Evolutionary conservation across 768 basidiomycete genomes (phyloP).

Genomic region (Crucibulum laeve): DNA sequence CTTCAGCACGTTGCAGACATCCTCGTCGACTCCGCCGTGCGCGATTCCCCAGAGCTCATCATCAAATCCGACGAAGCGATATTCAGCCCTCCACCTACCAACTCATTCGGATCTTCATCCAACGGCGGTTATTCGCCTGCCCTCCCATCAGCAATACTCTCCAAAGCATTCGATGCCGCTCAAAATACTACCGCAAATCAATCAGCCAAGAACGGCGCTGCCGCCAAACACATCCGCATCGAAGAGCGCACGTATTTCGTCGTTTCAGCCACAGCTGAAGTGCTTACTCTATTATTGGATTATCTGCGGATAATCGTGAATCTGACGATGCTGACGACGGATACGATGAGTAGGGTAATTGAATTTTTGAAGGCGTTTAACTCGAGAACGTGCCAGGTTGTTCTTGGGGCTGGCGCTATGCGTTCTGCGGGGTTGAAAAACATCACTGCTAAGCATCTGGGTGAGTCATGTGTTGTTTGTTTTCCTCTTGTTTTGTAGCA

Average conservation of each 20-base stretch:
- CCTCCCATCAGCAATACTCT: too few species aligned
- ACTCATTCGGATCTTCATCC: constrained; percentile 2
- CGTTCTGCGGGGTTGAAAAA: constrained; percentile 95
- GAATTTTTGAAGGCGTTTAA: constrained; percentile 98
- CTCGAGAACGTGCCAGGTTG: constrained; percentile 96
- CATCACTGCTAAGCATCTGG: constrained; percentile 97
- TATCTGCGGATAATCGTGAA: constrained; percentile 89
- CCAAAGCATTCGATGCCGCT: background rate
- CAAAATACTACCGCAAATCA: background rate
- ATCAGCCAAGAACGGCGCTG: constrained; percentile 12
- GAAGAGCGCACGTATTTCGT: constrained; percentile 85
- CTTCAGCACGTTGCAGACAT: constrained; percentile 72
- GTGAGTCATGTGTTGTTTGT: constrained; percentile 26
- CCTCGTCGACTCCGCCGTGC: constrained; percentile 77
- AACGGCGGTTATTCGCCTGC: background rate
- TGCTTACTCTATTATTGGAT: constrained; percentile 69
- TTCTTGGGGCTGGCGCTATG: constrained; percentile 99
- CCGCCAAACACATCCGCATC: constrained; percentile 62
- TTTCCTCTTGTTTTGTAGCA: constrained; percentile 2
- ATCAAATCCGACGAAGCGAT: constrained; percentile 26
- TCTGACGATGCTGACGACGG: constrained; percentile 83
- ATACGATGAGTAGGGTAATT: constrained; percentile 91
- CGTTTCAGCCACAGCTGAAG: constrained; percentile 80
- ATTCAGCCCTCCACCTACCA: constrained; percentile 13
- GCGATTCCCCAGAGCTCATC: constrained; percentile 69